Percentiles rank a stretch among this genome's conserved stretches.
phyloP scores from a whole-genome alignment of 305 asterid species.

The Fraxinus latifolia region DNA sequence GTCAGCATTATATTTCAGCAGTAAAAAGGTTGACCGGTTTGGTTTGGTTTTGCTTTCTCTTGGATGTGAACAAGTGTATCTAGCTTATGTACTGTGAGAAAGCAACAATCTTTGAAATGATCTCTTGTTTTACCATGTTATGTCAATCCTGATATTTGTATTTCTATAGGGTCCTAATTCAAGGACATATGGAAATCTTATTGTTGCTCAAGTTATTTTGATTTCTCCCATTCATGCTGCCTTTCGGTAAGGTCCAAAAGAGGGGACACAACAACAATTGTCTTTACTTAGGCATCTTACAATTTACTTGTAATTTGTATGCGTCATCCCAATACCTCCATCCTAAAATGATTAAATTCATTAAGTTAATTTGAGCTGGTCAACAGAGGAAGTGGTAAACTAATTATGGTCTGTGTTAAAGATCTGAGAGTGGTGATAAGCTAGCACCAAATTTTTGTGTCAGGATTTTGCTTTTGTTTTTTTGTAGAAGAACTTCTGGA shows the following conservation, averaged over 20 bases:
- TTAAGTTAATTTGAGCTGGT: background rate
- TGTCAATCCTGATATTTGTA: slow-evolving; percentile 9
- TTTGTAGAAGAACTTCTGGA: background rate
- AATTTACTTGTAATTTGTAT: background rate
- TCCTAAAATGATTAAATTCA: background rate
- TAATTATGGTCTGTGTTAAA: background rate
- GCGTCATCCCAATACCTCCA: background rate
- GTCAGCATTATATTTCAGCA: background rate
- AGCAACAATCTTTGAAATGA: background rate
- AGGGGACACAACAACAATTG: background rate
- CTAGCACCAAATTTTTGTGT: background rate
- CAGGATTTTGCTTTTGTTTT: too few species aligned
- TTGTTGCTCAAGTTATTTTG: background rate
- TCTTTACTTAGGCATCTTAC: background rate
- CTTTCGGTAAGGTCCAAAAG: background rate
- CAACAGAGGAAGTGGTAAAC: background rate
- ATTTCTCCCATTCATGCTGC: background rate
- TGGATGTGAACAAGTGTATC: background rate
- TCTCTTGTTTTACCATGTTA: background rate
- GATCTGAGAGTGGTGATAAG: background rate
- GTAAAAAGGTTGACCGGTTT: background rate
- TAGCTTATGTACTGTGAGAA: background rate
- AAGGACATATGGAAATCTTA: background rate
- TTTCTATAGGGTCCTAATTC: background rate
- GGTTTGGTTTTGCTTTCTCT: background rate